Evolutionary conservation across 768 basidiomycete species (phyloP).

Genomic region (Trametes coccinea): DNA sequence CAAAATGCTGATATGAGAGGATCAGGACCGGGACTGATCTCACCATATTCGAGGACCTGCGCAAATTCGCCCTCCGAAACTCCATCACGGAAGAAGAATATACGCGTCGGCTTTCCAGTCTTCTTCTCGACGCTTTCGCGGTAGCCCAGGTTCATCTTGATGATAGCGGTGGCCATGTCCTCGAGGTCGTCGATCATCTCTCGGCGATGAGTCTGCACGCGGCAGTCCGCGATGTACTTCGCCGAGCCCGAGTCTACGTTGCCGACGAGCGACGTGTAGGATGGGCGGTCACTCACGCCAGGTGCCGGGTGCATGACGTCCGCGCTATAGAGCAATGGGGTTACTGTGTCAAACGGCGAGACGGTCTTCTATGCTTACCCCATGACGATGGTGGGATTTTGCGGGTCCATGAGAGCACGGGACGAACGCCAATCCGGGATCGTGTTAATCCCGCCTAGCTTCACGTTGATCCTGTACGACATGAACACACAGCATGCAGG

Average conservation of each 20-base stretch:
- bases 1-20: neutral
- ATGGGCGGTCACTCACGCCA: constrained; percentile 77
- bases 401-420: constrained; percentile 62
- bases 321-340: constrained; percentile 41
- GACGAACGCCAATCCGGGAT: constrained; percentile 72
- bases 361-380: constrained; percentile 40
- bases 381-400: constrained; percentile 78
- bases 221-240: constrained; percentile 64
- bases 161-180: constrained; percentile 56
- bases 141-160: constrained; percentile 60
- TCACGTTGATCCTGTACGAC: constrained; percentile 73
- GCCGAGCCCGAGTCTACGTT: constrained; percentile 76
- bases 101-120: constrained; percentile 54
- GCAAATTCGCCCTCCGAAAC: constrained; percentile 58
- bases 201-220: constrained; percentile 64
- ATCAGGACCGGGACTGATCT: constrained; percentile 9
- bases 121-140: constrained; percentile 52
- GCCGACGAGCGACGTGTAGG: constrained; percentile 80
- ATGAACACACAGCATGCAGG: neutral
- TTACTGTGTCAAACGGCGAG: neutral
- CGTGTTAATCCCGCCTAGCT: constrained; percentile 81
- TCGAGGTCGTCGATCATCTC: constrained; percentile 78
- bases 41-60: constrained; percentile 54
- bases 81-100: constrained; percentile 73
- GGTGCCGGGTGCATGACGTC: constrained; percentile 86